A percentile compares a stretch with the other conserved stretches of the same genome.
phyloP scores from a whole-genome alignment of 441 rosid genomes.

The Adansonia rubrostipa region DNA sequence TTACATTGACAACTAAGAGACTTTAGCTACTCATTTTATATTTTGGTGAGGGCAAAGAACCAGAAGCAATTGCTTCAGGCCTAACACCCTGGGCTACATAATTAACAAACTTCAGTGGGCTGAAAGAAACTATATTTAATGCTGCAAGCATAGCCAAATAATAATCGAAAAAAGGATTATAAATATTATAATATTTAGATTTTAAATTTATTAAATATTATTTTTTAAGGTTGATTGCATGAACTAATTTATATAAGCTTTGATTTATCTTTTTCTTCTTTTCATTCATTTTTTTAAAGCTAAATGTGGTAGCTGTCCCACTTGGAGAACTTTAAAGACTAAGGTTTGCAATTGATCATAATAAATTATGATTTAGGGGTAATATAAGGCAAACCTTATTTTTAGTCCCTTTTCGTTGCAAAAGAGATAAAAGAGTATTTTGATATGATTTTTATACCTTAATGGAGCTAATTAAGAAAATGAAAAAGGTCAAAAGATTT shows the following conservation, averaged over 20 bases:
- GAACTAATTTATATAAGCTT: too few relatives aligned
- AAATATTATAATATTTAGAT: too few relatives aligned
- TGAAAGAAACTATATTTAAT: not conserved
- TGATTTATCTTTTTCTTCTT: not conserved
- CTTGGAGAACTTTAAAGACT: not conserved
- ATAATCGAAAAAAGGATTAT: too few relatives aligned
- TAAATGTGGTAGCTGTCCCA: not conserved
- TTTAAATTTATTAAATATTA: too few relatives aligned
- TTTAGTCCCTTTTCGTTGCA: too few relatives aligned
- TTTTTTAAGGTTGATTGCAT: too few relatives aligned
- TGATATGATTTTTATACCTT: too few relatives aligned
- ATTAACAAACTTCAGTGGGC: not conserved
- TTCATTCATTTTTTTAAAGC: not conserved
- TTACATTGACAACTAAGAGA: not conserved
- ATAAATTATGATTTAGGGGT: not conserved
- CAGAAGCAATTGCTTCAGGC: not conserved
- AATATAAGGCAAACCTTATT: not conserved
- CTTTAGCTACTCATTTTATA: not conserved
- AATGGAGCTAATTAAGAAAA: too few relatives aligned
- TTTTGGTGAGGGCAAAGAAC: not conserved
- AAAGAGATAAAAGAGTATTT: not conserved
- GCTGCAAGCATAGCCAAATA: not conserved
- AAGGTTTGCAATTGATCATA: not conserved
- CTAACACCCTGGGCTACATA: not conserved
- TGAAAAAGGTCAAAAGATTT: too few relatives aligned